Conservation (phyloP, 2,329 filamentous ascomycete genomes). For the Bipolaris victoriae region DNA sequence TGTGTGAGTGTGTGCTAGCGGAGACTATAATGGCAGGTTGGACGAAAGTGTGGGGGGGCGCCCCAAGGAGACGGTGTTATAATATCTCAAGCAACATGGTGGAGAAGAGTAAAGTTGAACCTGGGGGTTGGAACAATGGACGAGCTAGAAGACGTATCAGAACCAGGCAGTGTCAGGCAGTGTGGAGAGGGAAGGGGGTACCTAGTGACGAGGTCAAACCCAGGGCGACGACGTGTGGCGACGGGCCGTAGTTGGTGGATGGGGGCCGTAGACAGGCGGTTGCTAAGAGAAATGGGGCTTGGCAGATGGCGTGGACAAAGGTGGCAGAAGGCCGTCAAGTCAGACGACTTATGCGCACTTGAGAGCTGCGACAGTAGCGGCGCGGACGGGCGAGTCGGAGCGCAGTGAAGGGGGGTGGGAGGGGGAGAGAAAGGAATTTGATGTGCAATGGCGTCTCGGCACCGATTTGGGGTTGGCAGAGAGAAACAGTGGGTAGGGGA, state of each 20-base stretch:
- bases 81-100: slow-evolving; percentile 47
- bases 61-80: slow-evolving; percentile 49
- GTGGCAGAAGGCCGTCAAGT: slow-evolving; percentile 8
- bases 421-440: slow-evolving; percentile 30
- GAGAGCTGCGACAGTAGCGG: slow-evolving; percentile 25
- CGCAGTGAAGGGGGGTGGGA: slow-evolving; percentile 6
- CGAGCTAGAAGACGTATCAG: slow-evolving; percentile 30
- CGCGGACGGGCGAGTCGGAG: slow-evolving; percentile 17
- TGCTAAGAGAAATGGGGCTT: slow-evolving; percentile 3
- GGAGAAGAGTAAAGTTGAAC: slow-evolving; percentile 37
- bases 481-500: slow-evolving; percentile 17
- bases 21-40: slow-evolving; percentile 16
- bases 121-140: slow-evolving; percentile 35
- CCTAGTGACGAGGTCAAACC: slow-evolving; percentile 44
- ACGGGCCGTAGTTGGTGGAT: slow-evolving; percentile 33
- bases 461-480: slow-evolving; percentile 5
- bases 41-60: slow-evolving; percentile 27
- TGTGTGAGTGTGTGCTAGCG: slow-evolving; percentile 12
- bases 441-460: slow-evolving; percentile 27
- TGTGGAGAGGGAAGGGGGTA: slow-evolving; percentile 34
- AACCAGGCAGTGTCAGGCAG: slow-evolving; percentile 25
- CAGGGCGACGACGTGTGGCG: slow-evolving; percentile 43
- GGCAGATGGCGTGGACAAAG: slow-evolving; percentile 19
- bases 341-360: slow-evolving; percentile 20
- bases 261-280: slow-evolving; percentile 19